Conservation (phyloP, 352 stramenopile species). For the Pythium apleroticum region DNA sequence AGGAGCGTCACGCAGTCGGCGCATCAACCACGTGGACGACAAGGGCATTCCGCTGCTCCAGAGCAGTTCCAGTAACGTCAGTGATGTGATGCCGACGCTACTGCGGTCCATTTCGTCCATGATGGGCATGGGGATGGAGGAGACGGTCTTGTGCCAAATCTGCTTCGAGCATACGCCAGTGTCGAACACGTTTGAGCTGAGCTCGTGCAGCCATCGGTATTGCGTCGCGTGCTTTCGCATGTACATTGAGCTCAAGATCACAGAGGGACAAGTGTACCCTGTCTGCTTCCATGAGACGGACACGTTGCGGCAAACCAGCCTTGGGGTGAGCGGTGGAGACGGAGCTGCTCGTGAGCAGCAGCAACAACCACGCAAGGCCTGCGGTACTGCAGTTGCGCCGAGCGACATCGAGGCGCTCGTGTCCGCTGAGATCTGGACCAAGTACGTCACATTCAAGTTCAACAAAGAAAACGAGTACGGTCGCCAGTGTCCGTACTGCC, state of each 20-base stretch:
- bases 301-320: slow-evolving; percentile 6
- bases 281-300: slow-evolving; percentile 59
- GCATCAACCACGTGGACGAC: background rate
- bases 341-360: background rate
- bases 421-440: slow-evolving; percentile 51
- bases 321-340: no score
- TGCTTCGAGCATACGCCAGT: slow-evolving; percentile 65
- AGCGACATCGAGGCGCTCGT: slow-evolving; percentile 53
- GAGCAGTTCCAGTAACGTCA: slow-evolving; percentile 17
- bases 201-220: slow-evolving; percentile 54
- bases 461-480: slow-evolving; percentile 76
- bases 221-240: slow-evolving; percentile 56
- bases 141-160: slow-evolving; percentile 79
- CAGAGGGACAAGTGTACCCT: slow-evolving; percentile 66
- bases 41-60: slow-evolving; percentile 18
- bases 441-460: slow-evolving; percentile 89
- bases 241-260: slow-evolving; percentile 76
- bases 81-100: slow-evolving; percentile 15
- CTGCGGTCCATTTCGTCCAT: slow-evolving; percentile 18
- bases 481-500: slow-evolving; percentile 62
- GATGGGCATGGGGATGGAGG: slow-evolving; percentile 56
- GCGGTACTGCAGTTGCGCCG: slow-evolving; percentile 40
- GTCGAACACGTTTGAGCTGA: slow-evolving; percentile 36
- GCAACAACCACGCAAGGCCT: slow-evolving; percentile 20
- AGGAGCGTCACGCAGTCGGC: background rate